A percentile compares a stretch with the other conserved stretches of the same genome.
Conservation (phyloP, 768 basidiomycete species). For the Agaricus bisporus region DNA sequence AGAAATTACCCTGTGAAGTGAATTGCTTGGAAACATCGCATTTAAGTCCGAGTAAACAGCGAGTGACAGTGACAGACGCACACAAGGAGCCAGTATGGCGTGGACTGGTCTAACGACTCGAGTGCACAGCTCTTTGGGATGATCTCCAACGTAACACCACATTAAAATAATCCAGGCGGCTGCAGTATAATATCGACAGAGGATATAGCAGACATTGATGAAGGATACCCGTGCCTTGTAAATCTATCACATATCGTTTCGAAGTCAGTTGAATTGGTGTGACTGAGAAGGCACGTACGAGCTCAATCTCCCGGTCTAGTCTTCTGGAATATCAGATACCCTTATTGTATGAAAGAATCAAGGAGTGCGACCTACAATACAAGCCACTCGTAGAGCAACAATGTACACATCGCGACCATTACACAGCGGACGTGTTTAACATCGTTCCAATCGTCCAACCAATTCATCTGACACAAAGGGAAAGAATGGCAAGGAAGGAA, state of each 20-base stretch:
- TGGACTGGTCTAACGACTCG: slow-evolving; percentile 24
- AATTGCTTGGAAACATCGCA: slow-evolving; percentile 27
- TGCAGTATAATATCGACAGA: slow-evolving; percentile 37
- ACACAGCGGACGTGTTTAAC: background rate
- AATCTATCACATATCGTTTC: slow-evolving; percentile 18
- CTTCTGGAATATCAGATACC: slow-evolving; percentile 15
- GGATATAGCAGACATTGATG: slow-evolving; percentile 32
- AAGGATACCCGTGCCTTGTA: slow-evolving; percentile 30
- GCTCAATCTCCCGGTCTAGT: slow-evolving; percentile 23
- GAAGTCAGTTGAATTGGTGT: background rate
- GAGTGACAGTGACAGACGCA: slow-evolving; percentile 12
- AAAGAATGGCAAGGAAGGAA: background rate
- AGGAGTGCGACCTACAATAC: slow-evolving; percentile 21
- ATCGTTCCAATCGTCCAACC: background rate
- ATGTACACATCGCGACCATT: slow-evolving; percentile 1
- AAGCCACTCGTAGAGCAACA: slow-evolving; percentile 30
- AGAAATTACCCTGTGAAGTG: slow-evolving; percentile 28
- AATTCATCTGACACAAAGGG: background rate
- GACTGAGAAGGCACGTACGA: slow-evolving; percentile 20
- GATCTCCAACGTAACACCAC: slow-evolving; percentile 32
- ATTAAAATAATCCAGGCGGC: slow-evolving; percentile 29
- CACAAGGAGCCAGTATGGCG: slow-evolving; percentile 28
- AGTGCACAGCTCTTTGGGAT: slow-evolving; percentile 24
- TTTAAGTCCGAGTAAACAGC: background rate
- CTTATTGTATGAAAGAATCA: no score